phyloP scores from a whole-genome alignment of 1,284 basidiomycete genomes.

The Phylloporus sp. region DNA sequence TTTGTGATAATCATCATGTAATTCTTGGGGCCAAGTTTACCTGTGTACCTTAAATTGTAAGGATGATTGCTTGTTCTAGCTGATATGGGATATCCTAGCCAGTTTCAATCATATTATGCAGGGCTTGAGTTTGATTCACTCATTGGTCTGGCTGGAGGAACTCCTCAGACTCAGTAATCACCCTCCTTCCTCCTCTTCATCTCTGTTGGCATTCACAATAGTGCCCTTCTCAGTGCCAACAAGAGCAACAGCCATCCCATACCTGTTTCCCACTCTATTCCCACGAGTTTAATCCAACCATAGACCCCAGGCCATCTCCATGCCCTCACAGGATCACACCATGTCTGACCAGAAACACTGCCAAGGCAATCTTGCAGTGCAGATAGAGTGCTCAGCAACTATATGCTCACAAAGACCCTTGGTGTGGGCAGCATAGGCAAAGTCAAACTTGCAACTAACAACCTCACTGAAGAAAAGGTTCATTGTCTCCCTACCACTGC shows the following conservation, averaged over 20 bases:
- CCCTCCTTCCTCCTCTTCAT: constrained; percentile 17
- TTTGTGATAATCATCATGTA: too few species aligned
- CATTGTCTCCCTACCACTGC: constrained; percentile 30
- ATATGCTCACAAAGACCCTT: constrained; percentile 95
- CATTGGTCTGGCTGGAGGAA: too few species aligned
- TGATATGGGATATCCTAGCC: too few species aligned
- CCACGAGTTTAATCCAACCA: constrained; percentile 33
- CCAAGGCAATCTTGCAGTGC: constrained; percentile 45
- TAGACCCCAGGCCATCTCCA: constrained; percentile 65
- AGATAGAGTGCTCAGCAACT: constrained; percentile 85
- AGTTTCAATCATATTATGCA: too few species aligned
- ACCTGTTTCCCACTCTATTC: constrained; percentile 30
- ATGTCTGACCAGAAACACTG: constrained; percentile 38
- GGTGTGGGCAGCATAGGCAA: constrained; percentile 99
- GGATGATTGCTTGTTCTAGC: too few species aligned
- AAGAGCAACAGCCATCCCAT: constrained; percentile 23
- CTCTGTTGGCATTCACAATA: constrained; percentile 14
- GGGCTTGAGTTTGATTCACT: too few species aligned
- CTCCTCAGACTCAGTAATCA: too few species aligned
- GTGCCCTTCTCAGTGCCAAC: constrained; percentile 13
- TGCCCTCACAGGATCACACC: constrained; percentile 62
- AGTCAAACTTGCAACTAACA: constrained; percentile 95
- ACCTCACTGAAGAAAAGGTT: constrained; percentile 91
- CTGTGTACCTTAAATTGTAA: too few species aligned
- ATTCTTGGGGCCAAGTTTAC: too few species aligned